Base-by-base conservation (phyloP, 2,329 filamentous ascomycete species). In the Tolypocladium guangdongense region DNA sequence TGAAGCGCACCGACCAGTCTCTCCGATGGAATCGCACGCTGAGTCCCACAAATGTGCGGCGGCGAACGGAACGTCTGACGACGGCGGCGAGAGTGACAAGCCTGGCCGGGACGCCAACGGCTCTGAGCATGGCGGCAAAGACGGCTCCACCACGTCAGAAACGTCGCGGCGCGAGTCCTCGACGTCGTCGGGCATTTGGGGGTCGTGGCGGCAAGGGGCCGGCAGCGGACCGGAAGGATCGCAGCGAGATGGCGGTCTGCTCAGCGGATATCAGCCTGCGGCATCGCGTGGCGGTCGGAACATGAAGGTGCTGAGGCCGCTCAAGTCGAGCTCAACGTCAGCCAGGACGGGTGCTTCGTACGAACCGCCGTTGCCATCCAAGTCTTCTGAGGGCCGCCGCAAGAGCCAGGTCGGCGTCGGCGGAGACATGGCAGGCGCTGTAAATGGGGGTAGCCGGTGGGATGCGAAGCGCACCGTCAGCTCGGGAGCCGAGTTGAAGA, bases 261-360 rank as follows among this genome's bases (percentile, higher is more conserved):
- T 81, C 59, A 84, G 82, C 60, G 83, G 84, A 30, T 89, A 90
- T 64, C 86, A 89, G 64, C 85, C 84, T 60, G 75, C 84, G 58
- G 71, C 82, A 12, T 47, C 43, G 64, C 75, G 83, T 49, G 70
- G 74, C 20, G 71, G 78, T 18, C 81, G 87, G 50, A 84, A 83
- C 50, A 97, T 97, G 87, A 97, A 96, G 73, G 86, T 96, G 2
- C 75, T 97, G 51, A 90, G 90, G 63, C 84, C 92, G 1, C 79
- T 78, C 53, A 93, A 90, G 66, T 76, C 84, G 7, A 71, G 71
- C 24, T 79, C 84, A 0, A 71, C 72, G 2, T 76, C 77, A 12
- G 70, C 72, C 1, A 74, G 74, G 55, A 76, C 76, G 0, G 77
- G 77, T 0, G 62, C 75, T 2, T 67, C 77, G 2, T 80, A 81